Conservation (phyloP, 768 basidiomycete species). For the Leccinum pellstonianum region DNA sequence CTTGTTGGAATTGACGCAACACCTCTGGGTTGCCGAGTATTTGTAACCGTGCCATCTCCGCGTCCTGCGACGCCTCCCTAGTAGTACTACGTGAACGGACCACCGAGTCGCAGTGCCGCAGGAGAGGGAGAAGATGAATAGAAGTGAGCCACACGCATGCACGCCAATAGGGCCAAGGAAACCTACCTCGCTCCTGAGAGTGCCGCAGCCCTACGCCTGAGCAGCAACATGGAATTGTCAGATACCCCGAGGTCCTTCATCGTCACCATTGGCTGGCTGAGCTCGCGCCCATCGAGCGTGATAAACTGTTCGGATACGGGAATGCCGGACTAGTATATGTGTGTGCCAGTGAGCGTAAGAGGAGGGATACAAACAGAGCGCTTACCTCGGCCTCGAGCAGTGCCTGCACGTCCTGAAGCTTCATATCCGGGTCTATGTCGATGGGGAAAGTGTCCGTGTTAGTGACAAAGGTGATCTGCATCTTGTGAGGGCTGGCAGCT, state of each 20-base stretch:
- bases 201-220: slow-evolving; percentile 58
- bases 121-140: too few relatives aligned
- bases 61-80: slow-evolving; percentile 73
- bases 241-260: slow-evolving; percentile 62
- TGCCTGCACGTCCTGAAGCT: slow-evolving; percentile 90
- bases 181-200: slow-evolving; percentile 42
- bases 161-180: neutral
- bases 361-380: slow-evolving; percentile 1
- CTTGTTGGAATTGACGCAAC: slow-evolving; percentile 71
- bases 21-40: slow-evolving; percentile 80
- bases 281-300: slow-evolving; percentile 62
- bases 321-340: slow-evolving; percentile 61
- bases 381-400: slow-evolving; percentile 93
- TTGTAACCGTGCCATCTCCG: slow-evolving; percentile 90
- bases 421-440: slow-evolving; percentile 89
- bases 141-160: neutral
- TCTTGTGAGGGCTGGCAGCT: neutral
- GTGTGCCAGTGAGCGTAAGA: neutral
- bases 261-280: slow-evolving; percentile 64
- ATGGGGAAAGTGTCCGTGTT: slow-evolving; percentile 64
- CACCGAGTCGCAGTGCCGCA: neutral
- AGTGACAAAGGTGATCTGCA: slow-evolving; percentile 72
- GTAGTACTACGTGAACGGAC: neutral
- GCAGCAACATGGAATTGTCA: slow-evolving; percentile 61
- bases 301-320: slow-evolving; percentile 72